Base-by-base conservation (phyloP, 768 basidiomycete species). In the Tricholoma saponaceum region DNA sequence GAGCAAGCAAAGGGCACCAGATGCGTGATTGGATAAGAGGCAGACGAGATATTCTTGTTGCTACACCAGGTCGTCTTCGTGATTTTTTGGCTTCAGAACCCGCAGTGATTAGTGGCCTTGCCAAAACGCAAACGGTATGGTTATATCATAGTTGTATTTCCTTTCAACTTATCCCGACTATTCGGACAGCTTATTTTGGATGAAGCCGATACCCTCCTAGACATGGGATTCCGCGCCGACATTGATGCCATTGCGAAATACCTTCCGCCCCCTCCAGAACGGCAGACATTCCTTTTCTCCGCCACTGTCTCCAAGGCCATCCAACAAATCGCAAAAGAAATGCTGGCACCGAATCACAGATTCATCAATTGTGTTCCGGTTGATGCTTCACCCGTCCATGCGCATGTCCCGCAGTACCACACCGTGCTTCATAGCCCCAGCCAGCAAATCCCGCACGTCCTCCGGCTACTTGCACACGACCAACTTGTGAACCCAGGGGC, bases 241-340 rank as follows among this genome's bases (percentile, higher is more conserved):
- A 84, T 98, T 28, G 83, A 90, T 20, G 83, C 80, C 1, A 92
- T 96, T 63, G 71, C 80, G 26, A 66, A 74, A 4, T 79, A 76
- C 64, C 76, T 95, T n/a, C 87, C 89, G 7, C 73, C 75, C 18
- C 64, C 73, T 0, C 82, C 86, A 0, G 68, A 83, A 54, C 85
- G 93, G n/a, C 94, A 95, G 67, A 96, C 94, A 0, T 87, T 96
- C 74, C 77, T 98, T 56, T 95, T 96, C 73, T 92, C 90, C 13
- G 94, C 95, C 22, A 95, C 93, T 2, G 84, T 95, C 33, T 87
- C 90, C 0, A 76, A 70, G 3, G 79, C 79, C 3, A 87, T 97
- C 60, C 83, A 82, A 43, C 82, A 89, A 65, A 77, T 95, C 56
- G 89, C 92, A 0, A 74, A 79, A 3, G 70, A 76, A 18, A 77